Evolutionary conservation across 495 filamentous ascomycete species (phyloP).

Genomic region (Acidiella bohemica): DNA sequence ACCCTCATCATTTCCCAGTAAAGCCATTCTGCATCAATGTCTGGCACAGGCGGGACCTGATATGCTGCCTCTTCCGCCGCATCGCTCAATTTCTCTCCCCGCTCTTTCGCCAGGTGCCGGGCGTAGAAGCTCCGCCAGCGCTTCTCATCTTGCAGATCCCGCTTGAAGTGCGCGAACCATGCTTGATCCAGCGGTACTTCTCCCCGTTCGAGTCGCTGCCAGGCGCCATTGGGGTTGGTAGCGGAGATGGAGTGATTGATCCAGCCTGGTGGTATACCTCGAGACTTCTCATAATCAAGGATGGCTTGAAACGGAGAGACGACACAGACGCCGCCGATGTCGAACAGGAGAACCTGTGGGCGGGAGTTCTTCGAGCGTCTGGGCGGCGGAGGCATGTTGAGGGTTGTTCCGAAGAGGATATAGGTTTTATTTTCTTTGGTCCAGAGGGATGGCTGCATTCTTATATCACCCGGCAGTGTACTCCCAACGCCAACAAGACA

Average conservation of each 20-base stretch:
- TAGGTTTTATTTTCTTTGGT: slow-evolving; percentile 13
- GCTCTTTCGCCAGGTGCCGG: slow-evolving; percentile 12
- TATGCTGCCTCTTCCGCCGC: slow-evolving; percentile 20
- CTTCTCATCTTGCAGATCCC: slow-evolving; percentile 49
- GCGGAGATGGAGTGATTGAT: slow-evolving; percentile 78
- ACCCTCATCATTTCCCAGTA: slow-evolving; percentile 89
- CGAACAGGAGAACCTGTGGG: slow-evolving; percentile 78
- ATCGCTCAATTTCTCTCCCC: slow-evolving; percentile 28
- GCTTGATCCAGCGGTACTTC: slow-evolving; percentile 37
- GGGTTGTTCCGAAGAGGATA: slow-evolving; percentile 11
- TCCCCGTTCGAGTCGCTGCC: slow-evolving; percentile 52
- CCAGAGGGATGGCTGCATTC: slow-evolving; percentile 6
- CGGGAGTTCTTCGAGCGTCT: slow-evolving; percentile 24
- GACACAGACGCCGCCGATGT: slow-evolving; percentile 94
- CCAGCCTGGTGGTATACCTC: slow-evolving; percentile 72
- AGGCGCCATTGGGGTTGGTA: slow-evolving; percentile 65
- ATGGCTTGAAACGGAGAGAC: slow-evolving; percentile 87
- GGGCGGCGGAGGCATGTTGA: slow-evolving; percentile 14
- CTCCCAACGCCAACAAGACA: not conserved
- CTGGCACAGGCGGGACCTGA: slow-evolving; percentile 48
- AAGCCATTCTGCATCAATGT: slow-evolving; percentile 63
- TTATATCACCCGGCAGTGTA: not conserved
- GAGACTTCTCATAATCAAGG: slow-evolving; percentile 65
- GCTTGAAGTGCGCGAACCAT: slow-evolving; percentile 67
- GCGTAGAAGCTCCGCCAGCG: slow-evolving; percentile 54